Evolutionary conservation across 2,329 filamentous ascomycete genomes (phyloP).

Genomic region (Fusarium longipes): DNA sequence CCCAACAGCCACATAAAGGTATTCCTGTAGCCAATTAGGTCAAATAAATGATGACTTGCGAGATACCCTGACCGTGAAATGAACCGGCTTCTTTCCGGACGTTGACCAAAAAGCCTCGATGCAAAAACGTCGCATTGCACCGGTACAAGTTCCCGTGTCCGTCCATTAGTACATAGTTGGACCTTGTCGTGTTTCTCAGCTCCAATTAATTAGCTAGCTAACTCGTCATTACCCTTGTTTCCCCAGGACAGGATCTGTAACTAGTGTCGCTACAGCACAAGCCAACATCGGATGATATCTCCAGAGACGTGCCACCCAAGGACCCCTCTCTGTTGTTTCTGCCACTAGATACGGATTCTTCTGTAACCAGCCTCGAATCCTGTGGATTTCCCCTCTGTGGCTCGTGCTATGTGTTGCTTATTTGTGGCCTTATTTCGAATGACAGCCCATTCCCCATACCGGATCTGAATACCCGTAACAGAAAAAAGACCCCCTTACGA

Average conservation of each 20-base stretch:
- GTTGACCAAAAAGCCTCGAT: neutral
- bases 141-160: constrained; percentile 7
- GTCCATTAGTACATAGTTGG: constrained; percentile 9
- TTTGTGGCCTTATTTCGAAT: neutral
- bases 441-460: constrained; percentile 31
- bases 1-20: neutral
- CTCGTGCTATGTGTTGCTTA: neutral
- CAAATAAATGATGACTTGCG: neutral
- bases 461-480: constrained; percentile 26
- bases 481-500: constrained; percentile 20
- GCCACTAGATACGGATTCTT: neutral
- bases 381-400: neutral
- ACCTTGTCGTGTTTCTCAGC: constrained; percentile 10
- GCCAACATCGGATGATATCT: constrained; percentile 46
- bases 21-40: constrained; percentile 1
- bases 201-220: constrained; percentile 1
- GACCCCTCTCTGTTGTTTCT: constrained; percentile 12
- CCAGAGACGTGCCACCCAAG: constrained; percentile 40
- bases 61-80: constrained; percentile 2
- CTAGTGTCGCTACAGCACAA: constrained; percentile 35
- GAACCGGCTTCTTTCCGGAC: neutral
- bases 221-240: constrained; percentile 13
- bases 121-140: neutral
- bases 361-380: neutral
- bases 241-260: constrained; percentile 32